These are phyloP conservation scores for Moesziomyces globuligerus DNA, from an alignment of 1,284 basidiomycete genomes.

Conservation along the genomic window DNA sequence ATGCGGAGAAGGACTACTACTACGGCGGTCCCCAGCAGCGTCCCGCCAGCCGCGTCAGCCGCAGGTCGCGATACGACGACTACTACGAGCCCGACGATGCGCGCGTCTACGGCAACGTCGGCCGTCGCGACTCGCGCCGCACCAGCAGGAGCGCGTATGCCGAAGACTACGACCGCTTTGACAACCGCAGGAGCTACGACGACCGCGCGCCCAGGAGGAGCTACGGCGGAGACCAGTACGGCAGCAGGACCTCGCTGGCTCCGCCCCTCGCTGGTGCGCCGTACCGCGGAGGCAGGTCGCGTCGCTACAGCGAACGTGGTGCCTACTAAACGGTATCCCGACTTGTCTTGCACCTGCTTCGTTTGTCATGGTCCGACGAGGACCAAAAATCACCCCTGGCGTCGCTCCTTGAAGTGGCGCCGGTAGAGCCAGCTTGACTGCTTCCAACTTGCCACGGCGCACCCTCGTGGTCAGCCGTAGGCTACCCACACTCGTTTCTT, in stretches of 20 bases:
- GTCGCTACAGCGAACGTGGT: conserved; percentile 48
- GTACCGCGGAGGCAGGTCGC: conserved; percentile 45
- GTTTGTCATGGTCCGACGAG: background rate
- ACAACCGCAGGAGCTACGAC: conserved; percentile 41
- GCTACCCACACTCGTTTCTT: conserved; percentile 18
- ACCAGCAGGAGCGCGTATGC: conserved; percentile 6
- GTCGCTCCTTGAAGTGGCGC: background rate
- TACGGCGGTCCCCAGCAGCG: conserved; percentile 23
- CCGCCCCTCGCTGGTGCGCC: conserved; percentile 21
- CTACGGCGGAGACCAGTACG: conserved; percentile 31
- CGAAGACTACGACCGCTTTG: conserved; percentile 28
- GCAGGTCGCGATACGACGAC: conserved; percentile 45
- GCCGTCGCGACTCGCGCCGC: conserved; percentile 31
- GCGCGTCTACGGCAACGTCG: conserved; percentile 46
- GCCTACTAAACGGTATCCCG: conserved; percentile 24
- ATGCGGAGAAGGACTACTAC: conserved; percentile 32
- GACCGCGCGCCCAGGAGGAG: conserved; percentile 31
- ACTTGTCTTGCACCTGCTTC: too few species aligned
- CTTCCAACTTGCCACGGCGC: conserved; percentile 11
- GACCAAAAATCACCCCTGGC: background rate
- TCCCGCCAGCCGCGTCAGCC: conserved; percentile 35
- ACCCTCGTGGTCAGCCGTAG: background rate
- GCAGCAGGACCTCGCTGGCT: conserved; percentile 30
- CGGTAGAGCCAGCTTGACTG: background rate
- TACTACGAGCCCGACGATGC: conserved; percentile 44